These are phyloP conservation scores for Pythium rhizo-oryzae DNA, from an alignment of 352 stramenopile genomes.

Conservation along the genomic window DNA sequence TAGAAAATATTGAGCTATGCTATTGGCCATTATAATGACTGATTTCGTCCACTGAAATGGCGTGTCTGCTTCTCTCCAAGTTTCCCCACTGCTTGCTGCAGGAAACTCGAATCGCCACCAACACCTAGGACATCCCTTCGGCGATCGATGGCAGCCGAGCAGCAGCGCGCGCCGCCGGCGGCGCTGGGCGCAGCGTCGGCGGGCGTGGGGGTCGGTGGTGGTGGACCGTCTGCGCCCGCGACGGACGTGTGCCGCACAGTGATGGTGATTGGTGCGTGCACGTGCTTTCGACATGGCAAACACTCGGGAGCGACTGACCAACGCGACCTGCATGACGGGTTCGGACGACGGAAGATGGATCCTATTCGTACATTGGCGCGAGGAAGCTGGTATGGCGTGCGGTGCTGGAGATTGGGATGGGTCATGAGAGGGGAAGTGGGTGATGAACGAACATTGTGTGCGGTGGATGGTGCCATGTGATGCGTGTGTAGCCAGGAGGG, in stretches of 20 bases:
- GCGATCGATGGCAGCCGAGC: slow-evolving; percentile 13
- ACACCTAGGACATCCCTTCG: neutral
- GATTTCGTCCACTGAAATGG: slow-evolving; percentile 1
- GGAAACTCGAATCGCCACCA: slow-evolving; percentile 7
- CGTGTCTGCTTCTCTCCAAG: neutral
- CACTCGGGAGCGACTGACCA: neutral
- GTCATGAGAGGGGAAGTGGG: neutral
- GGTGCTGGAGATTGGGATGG: neutral
- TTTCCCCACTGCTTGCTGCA: neutral
- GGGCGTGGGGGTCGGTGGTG: neutral
- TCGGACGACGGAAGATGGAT: slow-evolving; percentile 17
- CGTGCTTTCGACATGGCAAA: neutral
- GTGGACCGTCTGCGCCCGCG: neutral
- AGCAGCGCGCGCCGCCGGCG: slow-evolving; percentile 10
- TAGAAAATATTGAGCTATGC: neutral
- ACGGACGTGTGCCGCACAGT: slow-evolving; percentile 45
- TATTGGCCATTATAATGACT: neutral
- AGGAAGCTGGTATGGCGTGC: slow-evolving; percentile 9
- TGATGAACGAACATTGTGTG: neutral
- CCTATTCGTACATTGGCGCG: slow-evolving; percentile 23
- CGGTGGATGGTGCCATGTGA: neutral
- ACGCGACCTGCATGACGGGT: neutral
- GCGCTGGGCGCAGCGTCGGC: neutral
- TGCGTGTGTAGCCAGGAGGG: slow-evolving; percentile 38
- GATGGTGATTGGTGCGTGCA: slow-evolving; percentile 63